Evolutionary conservation across 352 stramenopile genomes (phyloP).

Genomic region (Globisporangium middletonii): DNA sequence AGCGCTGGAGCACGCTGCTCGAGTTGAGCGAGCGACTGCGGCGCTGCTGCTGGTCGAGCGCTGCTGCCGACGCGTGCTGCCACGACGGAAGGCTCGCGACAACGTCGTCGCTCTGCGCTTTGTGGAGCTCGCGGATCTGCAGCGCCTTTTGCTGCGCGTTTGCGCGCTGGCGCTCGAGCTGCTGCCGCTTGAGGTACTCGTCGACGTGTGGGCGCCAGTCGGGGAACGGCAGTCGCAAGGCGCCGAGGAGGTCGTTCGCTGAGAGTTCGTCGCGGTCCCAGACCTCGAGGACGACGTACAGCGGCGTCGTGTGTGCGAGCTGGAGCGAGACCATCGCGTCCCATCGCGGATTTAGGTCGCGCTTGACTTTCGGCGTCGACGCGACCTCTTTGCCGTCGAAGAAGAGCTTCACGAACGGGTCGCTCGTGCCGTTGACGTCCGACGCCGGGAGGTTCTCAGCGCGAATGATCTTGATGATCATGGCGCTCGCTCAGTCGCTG

Average conservation of each 20-base stretch:
- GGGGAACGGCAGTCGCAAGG: constrained; percentile 65
- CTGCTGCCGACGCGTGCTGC: background rate
- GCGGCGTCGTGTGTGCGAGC: constrained; percentile 39
- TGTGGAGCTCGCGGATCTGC: constrained; percentile 18
- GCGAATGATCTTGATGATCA: constrained; percentile 60
- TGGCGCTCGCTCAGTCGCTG: background rate
- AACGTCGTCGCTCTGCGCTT: constrained; percentile 14
- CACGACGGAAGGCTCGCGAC: no score
- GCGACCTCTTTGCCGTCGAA: constrained; percentile 78
- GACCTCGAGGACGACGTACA: constrained; percentile 74
- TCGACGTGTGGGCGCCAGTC: constrained; percentile 50
- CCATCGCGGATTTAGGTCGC: constrained; percentile 68
- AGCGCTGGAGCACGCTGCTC: constrained; percentile 10
- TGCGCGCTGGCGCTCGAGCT: constrained; percentile 22
- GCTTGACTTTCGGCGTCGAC: constrained; percentile 60
- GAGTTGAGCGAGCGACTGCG: constrained; percentile 39
- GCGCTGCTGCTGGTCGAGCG: constrained; percentile 3
- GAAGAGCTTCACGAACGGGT: constrained; percentile 68
- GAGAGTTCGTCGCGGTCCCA: constrained; percentile 68
- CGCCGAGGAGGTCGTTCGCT: constrained; percentile 57
- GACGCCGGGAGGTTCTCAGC: constrained; percentile 63
- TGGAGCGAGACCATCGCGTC: constrained; percentile 56
- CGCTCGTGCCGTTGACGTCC: constrained; percentile 58
- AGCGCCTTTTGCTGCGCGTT: constrained; percentile 17
- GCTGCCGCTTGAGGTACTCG: constrained; percentile 30